A percentile compares a stretch with the other conserved stretches of the same genome.
Evolutionary conservation across 1,139 yeast genomes (phyloP).

Genomic region (Debaryomyces subglobosus): DNA sequence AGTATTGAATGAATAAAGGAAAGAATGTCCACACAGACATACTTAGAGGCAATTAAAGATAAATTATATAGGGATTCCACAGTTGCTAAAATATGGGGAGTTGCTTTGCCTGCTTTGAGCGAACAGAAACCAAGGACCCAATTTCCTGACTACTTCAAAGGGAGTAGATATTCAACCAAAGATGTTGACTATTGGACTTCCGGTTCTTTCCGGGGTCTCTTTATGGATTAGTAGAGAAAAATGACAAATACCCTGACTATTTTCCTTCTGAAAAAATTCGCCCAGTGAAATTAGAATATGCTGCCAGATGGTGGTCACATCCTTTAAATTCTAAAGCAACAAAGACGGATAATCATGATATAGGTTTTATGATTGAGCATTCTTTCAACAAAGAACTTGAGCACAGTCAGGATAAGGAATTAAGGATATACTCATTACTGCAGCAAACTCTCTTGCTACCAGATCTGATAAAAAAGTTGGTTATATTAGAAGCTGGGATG

Average conservation of each 20-base stretch:
- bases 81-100: slow-evolving; percentile 19
- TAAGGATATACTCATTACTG: slow-evolving; percentile 20
- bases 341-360: slow-evolving; percentile 29
- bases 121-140: slow-evolving; percentile 13
- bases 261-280: slow-evolving; percentile 14
- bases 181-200: slow-evolving; percentile 29
- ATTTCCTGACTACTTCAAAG: slow-evolving; percentile 16
- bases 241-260: slow-evolving; percentile 14
- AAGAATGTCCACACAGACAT: not conserved
- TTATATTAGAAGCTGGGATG: slow-evolving; percentile 28
- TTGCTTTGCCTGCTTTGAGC: slow-evolving; percentile 12
- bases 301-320: slow-evolving; percentile 26
- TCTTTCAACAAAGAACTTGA: slow-evolving; percentile 24
- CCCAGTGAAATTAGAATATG: slow-evolving; percentile 18
- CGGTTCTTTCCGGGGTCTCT: slow-evolving; percentile 31
- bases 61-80: slow-evolving; percentile 15
- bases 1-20: not conserved
- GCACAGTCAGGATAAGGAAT: slow-evolving; percentile 16
- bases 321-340: slow-evolving; percentile 19
- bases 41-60: slow-evolving; percentile 8
- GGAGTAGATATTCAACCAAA: slow-evolving; percentile 17
- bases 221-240: slow-evolving; percentile 23
- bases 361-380: slow-evolving; percentile 28
- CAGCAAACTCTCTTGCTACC: slow-evolving; percentile 26
- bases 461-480: slow-evolving; percentile 26